Conservation (phyloP, 768 basidiomycete genomes). For the Rhizopogon vinicolor region DNA sequence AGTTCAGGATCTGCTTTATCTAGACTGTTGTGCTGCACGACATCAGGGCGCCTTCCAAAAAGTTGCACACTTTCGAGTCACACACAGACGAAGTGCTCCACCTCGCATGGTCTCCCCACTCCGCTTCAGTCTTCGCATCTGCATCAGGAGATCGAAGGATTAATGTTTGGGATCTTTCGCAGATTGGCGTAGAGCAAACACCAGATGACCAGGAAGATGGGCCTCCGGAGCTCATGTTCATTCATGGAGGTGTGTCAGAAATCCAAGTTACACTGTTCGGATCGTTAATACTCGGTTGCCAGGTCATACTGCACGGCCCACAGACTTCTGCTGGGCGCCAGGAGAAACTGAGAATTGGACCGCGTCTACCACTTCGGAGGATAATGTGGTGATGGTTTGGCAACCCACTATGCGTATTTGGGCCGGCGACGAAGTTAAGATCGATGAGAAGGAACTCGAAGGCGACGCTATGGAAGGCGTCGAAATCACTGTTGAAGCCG, state of each 20-base stretch:
- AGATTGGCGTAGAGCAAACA: slow-evolving; percentile 93
- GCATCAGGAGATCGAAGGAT: slow-evolving; percentile 91
- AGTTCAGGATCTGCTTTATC: not conserved
- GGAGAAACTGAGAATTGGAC: slow-evolving; percentile 81
- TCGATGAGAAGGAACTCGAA: slow-evolving; percentile 85
- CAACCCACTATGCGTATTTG: slow-evolving; percentile 93
- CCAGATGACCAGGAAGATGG: slow-evolving; percentile 99
- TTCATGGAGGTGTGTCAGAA: slow-evolving; percentile 76
- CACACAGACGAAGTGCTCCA: slow-evolving; percentile 96
- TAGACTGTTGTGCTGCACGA: slow-evolving; percentile 91
- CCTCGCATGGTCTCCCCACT: slow-evolving; percentile 93
- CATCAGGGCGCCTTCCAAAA: slow-evolving; percentile 65
- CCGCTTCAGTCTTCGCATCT: slow-evolving; percentile 88
- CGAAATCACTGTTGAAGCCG: slow-evolving; percentile 36
- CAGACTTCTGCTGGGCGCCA: slow-evolving; percentile 96
- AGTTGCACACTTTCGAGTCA: slow-evolving; percentile 85
- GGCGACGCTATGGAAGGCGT: slow-evolving; percentile 74
- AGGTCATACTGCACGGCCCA: slow-evolving; percentile 87
- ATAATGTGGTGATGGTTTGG: slow-evolving; percentile 98
- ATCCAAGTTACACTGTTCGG: slow-evolving; percentile 1
- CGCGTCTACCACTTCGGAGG: slow-evolving; percentile 84
- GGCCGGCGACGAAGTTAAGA: slow-evolving; percentile 83
- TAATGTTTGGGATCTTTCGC: slow-evolving; percentile 90
- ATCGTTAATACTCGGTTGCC: slow-evolving; percentile 4
- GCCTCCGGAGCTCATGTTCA: slow-evolving; percentile 92